These are phyloP conservation scores for Fraxinus platypoda DNA, from an alignment of 305 asterid genomes.

Conservation along the genomic window DNA sequence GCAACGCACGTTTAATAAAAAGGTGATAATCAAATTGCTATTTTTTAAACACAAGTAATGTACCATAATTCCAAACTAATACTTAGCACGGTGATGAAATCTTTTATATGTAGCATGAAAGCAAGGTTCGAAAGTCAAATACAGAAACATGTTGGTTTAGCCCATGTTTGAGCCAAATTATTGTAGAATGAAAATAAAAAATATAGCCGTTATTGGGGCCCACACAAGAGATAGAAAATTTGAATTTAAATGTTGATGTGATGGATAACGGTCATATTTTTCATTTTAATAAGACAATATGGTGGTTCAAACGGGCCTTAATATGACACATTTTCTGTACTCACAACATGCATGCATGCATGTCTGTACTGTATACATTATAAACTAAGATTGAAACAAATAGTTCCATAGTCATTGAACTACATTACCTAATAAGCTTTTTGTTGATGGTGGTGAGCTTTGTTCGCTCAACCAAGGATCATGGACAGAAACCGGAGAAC, in stretches of 20 bases:
- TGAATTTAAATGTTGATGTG: too few relatives aligned
- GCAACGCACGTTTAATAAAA: too few relatives aligned
- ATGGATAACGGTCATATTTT: too few relatives aligned
- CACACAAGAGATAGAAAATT: too few relatives aligned
- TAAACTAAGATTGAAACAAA: neutral
- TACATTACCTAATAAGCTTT: slow-evolving; percentile 57
- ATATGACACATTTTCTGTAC: neutral
- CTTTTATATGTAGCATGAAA: neutral
- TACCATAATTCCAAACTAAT: too few relatives aligned
- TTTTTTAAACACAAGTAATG: too few relatives aligned
- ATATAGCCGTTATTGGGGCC: too few relatives aligned
- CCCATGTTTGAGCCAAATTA: too few relatives aligned
- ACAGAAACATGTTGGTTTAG: neutral
- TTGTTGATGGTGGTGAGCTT: slow-evolving; percentile 73
- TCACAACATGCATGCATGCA: neutral
- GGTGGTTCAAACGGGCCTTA: too few relatives aligned
- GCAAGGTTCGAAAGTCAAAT: neutral
- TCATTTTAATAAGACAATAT: too few relatives aligned
- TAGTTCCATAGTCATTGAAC: slow-evolving; percentile 20
- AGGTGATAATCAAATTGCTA: too few relatives aligned
- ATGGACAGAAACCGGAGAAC: slow-evolving; percentile 76
- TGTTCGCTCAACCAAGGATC: slow-evolving; percentile 77
- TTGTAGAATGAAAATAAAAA: too few relatives aligned
- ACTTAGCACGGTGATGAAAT: neutral
- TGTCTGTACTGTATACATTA: neutral